Evolutionary conservation across 78 protist genomes (phyloP).

Genomic region (Protostelium mycophagum): DNA sequence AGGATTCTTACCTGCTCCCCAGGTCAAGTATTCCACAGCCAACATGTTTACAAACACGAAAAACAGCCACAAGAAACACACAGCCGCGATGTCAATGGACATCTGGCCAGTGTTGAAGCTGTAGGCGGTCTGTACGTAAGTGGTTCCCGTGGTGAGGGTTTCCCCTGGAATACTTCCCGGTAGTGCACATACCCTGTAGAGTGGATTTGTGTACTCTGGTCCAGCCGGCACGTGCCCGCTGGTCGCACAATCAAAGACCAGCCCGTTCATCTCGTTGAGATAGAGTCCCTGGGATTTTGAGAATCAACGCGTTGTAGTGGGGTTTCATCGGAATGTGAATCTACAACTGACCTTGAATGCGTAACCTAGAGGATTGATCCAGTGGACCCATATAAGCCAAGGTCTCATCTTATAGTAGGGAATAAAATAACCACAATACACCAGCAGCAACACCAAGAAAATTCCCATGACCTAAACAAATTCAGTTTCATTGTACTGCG

Average conservation of each 20-base stretch:
- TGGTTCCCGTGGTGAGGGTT: conserved; percentile 19
- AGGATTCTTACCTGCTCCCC: conserved; percentile 17
- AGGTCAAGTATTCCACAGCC: conserved; percentile 17
- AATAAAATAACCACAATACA: conserved; percentile 36
- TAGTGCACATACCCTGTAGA: conserved; percentile 8
- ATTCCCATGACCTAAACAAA: conserved; percentile 6
- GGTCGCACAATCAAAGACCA: conserved; percentile 1
- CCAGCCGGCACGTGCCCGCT: conserved; percentile 21
- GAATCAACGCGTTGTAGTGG: no score
- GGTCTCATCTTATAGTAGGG: conserved; percentile 18
- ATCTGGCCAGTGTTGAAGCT: conserved; percentile 4
- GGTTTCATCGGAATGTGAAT: not conserved
- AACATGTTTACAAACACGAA: conserved; percentile 9
- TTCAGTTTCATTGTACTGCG: conserved; percentile 5
- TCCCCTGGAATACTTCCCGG: conserved; percentile 14
- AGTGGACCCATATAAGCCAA: conserved; percentile 4
- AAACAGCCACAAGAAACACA: conserved; percentile 15
- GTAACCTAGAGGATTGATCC: conserved; percentile 43
- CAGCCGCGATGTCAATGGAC: conserved; percentile 5
- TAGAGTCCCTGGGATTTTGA: no score
- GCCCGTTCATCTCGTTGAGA: conserved; percentile 28
- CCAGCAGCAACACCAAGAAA: conserved; percentile 16
- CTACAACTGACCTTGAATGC: conserved; percentile 18
- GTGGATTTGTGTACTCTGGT: not conserved
- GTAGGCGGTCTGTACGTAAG: conserved; percentile 1